Conservation (phyloP, 2,329 filamentous ascomycete species). For the Fusarium sarcochroum region DNA sequence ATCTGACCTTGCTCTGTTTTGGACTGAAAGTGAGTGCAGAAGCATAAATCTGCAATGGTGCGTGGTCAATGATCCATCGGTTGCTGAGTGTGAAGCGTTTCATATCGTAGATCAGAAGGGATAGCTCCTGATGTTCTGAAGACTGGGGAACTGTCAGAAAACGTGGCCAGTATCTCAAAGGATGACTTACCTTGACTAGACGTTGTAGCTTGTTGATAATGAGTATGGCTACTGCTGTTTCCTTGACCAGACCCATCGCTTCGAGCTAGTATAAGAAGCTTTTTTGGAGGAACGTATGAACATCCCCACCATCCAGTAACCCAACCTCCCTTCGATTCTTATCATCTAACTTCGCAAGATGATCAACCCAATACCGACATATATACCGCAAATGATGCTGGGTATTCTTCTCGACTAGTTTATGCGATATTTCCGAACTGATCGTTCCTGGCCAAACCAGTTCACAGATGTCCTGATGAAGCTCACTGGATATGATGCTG, state of each 20-base stretch:
- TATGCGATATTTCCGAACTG: neutral
- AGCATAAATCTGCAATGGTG: conserved; percentile 18
- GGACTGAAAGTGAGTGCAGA: conserved; percentile 16
- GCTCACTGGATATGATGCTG: neutral
- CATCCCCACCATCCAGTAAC: neutral
- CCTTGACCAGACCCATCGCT: conserved; percentile 1
- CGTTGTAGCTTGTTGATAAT: neutral
- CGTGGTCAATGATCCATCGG: conserved; percentile 4
- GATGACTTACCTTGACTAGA: neutral
- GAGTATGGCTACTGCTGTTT: neutral
- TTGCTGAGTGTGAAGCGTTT: conserved; percentile 3
- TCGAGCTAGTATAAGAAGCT: conserved; percentile 17
- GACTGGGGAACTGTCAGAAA: neutral
- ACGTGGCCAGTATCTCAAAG: neutral
- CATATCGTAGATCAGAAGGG: neutral
- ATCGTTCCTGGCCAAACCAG: neutral
- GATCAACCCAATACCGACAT: conserved; percentile 19
- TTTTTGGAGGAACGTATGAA: conserved; percentile 7
- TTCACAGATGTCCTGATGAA: conserved; percentile 9
- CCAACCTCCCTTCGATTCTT: neutral
- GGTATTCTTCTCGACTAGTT: neutral
- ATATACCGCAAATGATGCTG: conserved; percentile 1
- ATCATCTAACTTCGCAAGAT: neutral
- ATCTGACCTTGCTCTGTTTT: neutral
- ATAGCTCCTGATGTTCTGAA: neutral